Conservation (phyloP, 805 yeast genomes). For the Wickerhamiella shivajii region DNA sequence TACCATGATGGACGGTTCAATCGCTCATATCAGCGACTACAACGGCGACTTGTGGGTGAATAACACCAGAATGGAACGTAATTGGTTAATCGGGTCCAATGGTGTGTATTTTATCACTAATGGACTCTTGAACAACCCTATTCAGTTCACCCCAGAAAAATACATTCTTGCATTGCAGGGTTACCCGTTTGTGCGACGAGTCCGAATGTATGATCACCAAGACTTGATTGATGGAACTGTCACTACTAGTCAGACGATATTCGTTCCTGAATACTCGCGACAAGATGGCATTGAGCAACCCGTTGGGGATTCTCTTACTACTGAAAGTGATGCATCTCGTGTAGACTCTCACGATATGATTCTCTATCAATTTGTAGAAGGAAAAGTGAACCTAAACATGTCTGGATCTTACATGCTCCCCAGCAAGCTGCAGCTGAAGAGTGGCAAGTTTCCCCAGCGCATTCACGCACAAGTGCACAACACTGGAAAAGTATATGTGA, state of each 20-base stretch:
- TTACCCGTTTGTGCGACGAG: constrained; percentile 52
- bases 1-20: constrained; percentile 13
- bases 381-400: constrained; percentile 25
- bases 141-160: constrained; percentile 40
- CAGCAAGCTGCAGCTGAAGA: constrained; percentile 28
- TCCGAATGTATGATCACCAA: constrained; percentile 43
- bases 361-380: constrained; percentile 54
- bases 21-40: constrained; percentile 7
- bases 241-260: constrained; percentile 41
- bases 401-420: constrained; percentile 25
- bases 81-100: constrained; percentile 28
- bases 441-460: constrained; percentile 51
- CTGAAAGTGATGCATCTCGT: too few species aligned
- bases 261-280: too few species aligned
- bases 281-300: too few species aligned
- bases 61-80: neutral
- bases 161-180: constrained; percentile 45
- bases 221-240: constrained; percentile 39
- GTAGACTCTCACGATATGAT: too few species aligned
- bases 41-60: constrained; percentile 6
- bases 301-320: too few species aligned
- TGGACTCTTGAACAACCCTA: constrained; percentile 18
- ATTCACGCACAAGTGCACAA: constrained; percentile 32
- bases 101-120: constrained; percentile 39
- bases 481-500: constrained; percentile 28